These are phyloP conservation scores for Wickerhamiella spandovensis DNA, from an alignment of 805 yeast species.

Conservation along the genomic window DNA sequence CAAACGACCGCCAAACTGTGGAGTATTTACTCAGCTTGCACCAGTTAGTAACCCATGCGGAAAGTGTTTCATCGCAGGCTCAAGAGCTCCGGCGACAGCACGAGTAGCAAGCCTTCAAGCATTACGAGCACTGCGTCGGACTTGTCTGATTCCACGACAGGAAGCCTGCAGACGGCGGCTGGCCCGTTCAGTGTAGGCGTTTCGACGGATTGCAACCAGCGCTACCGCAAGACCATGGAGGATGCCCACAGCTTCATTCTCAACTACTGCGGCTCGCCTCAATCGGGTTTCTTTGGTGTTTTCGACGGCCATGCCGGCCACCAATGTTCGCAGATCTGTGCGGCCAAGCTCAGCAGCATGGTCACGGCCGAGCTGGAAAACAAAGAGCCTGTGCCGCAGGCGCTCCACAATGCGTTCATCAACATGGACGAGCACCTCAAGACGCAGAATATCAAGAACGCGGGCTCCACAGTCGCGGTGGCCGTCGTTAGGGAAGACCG, in stretches of 20 bases:
- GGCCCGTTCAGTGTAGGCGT: slow-evolving; percentile 69
- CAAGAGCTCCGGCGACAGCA: background rate
- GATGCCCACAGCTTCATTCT: slow-evolving; percentile 90
- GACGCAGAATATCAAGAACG: slow-evolving; percentile 48
- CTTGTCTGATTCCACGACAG: background rate
- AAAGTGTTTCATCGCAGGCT: background rate
- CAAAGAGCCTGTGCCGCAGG: slow-evolving; percentile 35
- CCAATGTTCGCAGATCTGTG: slow-evolving; percentile 90
- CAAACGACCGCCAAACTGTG: no score
- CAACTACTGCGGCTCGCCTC: slow-evolving; percentile 67
- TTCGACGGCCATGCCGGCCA: slow-evolving; percentile 98
- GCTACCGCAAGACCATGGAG: slow-evolving; percentile 83
- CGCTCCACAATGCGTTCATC: slow-evolving; percentile 54
- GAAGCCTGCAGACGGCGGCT: slow-evolving; percentile 2
- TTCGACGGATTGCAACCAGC: slow-evolving; percentile 72
- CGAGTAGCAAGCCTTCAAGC: background rate
- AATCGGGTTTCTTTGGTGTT: slow-evolving; percentile 90
- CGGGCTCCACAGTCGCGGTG: slow-evolving; percentile 94
- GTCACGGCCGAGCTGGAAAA: slow-evolving; percentile 22
- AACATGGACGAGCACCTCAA: slow-evolving; percentile 62
- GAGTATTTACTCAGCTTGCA: background rate
- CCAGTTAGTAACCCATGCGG: background rate
- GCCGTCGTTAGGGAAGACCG: slow-evolving; percentile 80
- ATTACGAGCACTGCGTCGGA: background rate
- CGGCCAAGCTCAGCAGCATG: slow-evolving; percentile 64